Evolutionary conservation across 1,139 yeast species (phyloP), one percentile per base, ranked within the genome.

Genomic region (Pneumocystis canis): DNA sequence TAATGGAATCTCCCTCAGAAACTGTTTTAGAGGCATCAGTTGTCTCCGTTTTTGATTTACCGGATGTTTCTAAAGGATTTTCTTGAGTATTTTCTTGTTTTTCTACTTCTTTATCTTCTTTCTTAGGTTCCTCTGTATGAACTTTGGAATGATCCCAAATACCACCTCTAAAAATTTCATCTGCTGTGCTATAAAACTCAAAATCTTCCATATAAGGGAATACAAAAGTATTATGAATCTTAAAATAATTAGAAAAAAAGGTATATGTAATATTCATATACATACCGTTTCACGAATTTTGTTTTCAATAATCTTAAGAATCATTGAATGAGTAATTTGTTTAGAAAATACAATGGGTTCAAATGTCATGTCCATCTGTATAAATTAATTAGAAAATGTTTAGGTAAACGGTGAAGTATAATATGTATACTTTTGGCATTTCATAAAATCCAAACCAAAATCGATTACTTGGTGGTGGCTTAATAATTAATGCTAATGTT

Each of bases 311-410:
- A 85, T 82, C 67, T 84, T 85, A 1, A 96, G 89, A 59, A 92
- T 81, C 71, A 90, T 80, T 54, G 82, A 82, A 69, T 87, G 89
- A 3, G 87, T 83, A 68, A 92, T 77, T 67, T 87, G 89, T 65
- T 95, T 79, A 2, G 95, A 83, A 68, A 95, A 87, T 28, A 92
- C 88, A 16, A 89, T 81, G 0, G 98, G 98, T 71, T 89, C 97
- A 61, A 89, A 84, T 53, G 80, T 83, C 66, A 92, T 73, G 30
- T 62, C 60, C 3, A 67, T 64, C 62, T 66, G 33, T 25, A 20
- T n/a, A n/a, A n/a, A n/a, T n/a, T n/a, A n/a, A n/a, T n/a, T n/a
- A n/a, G n/a, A n/a, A n/a, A n/a, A n/a, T n/a, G n/a, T n/a, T n/a
- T n/a, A n/a, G n/a, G n/a, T n/a, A n/a, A n/a, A n/a, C n/a, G n/a